Evolutionary conservation across 352 stramenopile genomes (phyloP).

Genomic region (Pythium rishiriense): DNA sequence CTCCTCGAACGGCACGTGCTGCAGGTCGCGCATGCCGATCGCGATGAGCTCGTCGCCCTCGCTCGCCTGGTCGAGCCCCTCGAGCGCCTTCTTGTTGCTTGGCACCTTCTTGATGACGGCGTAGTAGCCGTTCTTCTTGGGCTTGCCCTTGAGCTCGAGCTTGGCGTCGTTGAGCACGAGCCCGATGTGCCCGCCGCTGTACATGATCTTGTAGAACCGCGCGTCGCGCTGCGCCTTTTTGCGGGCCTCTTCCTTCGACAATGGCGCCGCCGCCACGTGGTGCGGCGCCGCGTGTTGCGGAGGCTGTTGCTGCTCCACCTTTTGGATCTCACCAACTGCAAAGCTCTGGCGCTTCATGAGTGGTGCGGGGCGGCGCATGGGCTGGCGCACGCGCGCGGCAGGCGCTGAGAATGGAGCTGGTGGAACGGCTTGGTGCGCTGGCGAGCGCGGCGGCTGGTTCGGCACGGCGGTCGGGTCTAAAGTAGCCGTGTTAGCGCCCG

Average conservation of each 20-base stretch:
- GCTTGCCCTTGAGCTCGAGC: slow-evolving; percentile 50
- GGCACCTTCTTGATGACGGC: slow-evolving; percentile 60
- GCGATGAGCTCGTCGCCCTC: slow-evolving; percentile 70
- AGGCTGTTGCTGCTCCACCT: neutral
- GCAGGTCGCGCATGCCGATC: slow-evolving; percentile 62
- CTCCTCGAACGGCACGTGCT: slow-evolving; percentile 62
- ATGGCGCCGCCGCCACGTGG: neutral
- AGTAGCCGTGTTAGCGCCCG: neutral
- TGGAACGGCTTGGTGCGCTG: neutral
- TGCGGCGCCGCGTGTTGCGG: neutral
- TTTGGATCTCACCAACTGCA: slow-evolving; percentile 42
- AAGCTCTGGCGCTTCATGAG: slow-evolving; percentile 64
- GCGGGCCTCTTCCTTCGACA: slow-evolving; percentile 19
- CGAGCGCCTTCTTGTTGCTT: slow-evolving; percentile 38
- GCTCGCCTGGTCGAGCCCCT: slow-evolving; percentile 51
- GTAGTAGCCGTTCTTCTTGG: slow-evolving; percentile 69
- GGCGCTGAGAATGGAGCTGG: slow-evolving; percentile 8
- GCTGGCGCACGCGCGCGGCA: neutral
- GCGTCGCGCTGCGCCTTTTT: slow-evolving; percentile 38
- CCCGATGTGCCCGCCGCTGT: slow-evolving; percentile 41
- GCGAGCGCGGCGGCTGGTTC: slow-evolving; percentile 2
- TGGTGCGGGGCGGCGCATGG: slow-evolving; percentile 25
- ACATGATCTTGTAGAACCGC: slow-evolving; percentile 70
- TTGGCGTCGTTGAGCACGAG: slow-evolving; percentile 45
- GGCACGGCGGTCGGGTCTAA: neutral